Evolutionary conservation across 2,329 filamentous ascomycete species (phyloP), one percentile per base, ranked within the genome.

Genomic region (Aspergillus japonicus): DNA sequence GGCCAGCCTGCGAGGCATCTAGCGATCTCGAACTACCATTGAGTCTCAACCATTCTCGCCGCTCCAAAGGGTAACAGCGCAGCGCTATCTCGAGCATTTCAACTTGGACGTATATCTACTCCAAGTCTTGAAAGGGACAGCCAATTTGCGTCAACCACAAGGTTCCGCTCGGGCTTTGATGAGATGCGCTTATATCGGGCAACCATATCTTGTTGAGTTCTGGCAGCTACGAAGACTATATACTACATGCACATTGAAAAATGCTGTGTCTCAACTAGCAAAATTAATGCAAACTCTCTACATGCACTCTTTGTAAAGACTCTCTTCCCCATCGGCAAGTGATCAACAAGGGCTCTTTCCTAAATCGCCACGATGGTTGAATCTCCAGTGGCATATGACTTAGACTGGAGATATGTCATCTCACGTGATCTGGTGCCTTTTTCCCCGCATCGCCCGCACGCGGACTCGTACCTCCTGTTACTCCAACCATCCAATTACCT

Each of bases 371-470:
- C 39, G 16, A 42, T 42, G 14, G 33, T 35, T 35, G 33, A 35
- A 12, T 12, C 12, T 35, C 33, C 33, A 35, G 26, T 29, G 3
- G 33, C 33, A 35, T 35, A 2, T 29, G 3, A 23, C 23, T 23
- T 39, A 44, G n/a, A 44, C 16, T 1, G 39, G 16, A 3, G 39
- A 44, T 7, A 44, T 44, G 39, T 44, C 39, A 44, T 44, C 16
- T 7, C 39, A 44, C 39, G 39, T 44, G 39, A 44, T 44, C 14
- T 2, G 16, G 39, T 16, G 39, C 6, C 39, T 44, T 47, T 47
- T 55, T 55, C 53, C 53, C 53, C 53, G 53, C 53, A 55, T 55
- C 42, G 39, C 24, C 23, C 53, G 44, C 21, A 16, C 19, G n/a
- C 12, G 44, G 12, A 11, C 24, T 16, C 11, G 26, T 10, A 48